Percentiles rank a stretch among this genome's conserved stretches.
phyloP scores from a whole-genome alignment of 1,139 yeast species.

The Taphrina populina region DNA sequence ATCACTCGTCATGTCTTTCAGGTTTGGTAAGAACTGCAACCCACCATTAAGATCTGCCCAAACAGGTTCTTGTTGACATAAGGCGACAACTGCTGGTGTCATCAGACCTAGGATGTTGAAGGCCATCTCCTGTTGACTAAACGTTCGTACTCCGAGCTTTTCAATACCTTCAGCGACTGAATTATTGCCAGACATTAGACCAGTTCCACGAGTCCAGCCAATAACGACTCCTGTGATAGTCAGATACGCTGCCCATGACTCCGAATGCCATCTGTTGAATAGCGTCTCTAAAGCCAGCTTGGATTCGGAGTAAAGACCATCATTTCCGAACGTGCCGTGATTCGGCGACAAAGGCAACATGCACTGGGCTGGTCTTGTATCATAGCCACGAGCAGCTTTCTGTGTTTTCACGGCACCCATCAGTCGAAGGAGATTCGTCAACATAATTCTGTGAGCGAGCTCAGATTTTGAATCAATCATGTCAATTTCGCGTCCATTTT shows the following conservation, averaged over 20 bases:
- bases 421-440: conserved; percentile 88
- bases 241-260: conserved; percentile 91
- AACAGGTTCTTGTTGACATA: conserved; percentile 91
- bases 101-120: conserved; percentile 92
- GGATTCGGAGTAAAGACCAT: conserved; percentile 96
- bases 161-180: conserved; percentile 97
- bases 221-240: conserved; percentile 97
- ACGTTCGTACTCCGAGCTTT: conserved; percentile 91
- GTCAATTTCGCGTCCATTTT: conserved; percentile 93
- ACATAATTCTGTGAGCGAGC: conserved; percentile 97
- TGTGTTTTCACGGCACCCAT: conserved; percentile 85
- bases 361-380: conserved; percentile 97
- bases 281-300: conserved; percentile 91
- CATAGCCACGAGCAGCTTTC: conserved; percentile 69
- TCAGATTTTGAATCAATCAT: conserved; percentile 92
- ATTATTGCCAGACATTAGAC: conserved; percentile 95
- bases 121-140: conserved; percentile 98
- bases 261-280: conserved; percentile 98
- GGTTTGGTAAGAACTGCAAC: conserved; percentile 84
- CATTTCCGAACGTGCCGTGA: conserved; percentile 97
- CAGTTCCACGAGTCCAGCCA: conserved; percentile 99
- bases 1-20: conserved; percentile 80
- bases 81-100: conserved; percentile 78
- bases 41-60: conserved; percentile 99
- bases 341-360: conserved; percentile 95